Evolutionary conservation across 805 yeast genomes (phyloP).

Genomic region (Pichia kluyveri): DNA sequence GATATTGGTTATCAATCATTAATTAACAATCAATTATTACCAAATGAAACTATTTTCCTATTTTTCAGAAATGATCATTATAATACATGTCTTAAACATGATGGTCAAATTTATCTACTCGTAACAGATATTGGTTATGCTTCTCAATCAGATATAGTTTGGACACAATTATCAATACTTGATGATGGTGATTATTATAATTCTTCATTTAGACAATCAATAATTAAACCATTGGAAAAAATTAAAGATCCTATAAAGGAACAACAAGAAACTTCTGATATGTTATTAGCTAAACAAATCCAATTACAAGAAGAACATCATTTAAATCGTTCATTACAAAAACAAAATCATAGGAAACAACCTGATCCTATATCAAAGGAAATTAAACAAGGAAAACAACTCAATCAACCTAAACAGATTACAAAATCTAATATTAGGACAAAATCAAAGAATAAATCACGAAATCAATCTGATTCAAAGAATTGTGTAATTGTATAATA

Average conservation of each 20-base stretch:
- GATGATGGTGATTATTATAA: conserved; percentile 54
- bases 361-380: background rate
- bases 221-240: background rate
- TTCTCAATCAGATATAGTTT: conserved; percentile 45
- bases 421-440: no score
- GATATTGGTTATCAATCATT: conserved; percentile 43
- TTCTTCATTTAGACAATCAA: conserved; percentile 3
- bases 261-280: conserved; percentile 13
- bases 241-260: background rate
- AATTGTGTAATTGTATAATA: no score
- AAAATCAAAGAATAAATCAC: no score
- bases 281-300: conserved; percentile 20
- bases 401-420: no score
- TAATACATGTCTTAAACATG: conserved; percentile 44
- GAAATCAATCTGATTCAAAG: no score
- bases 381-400: no score
- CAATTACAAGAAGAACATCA: conserved; percentile 27
- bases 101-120: conserved; percentile 45
- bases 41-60: conserved; percentile 42
- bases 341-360: no score
- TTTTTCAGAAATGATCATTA: conserved; percentile 90
- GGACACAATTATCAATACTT: conserved; percentile 75
- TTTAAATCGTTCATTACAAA: conserved; percentile 21
- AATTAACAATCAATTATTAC: conserved; percentile 22
- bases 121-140: conserved; percentile 67